phyloP scores from a whole-genome alignment of 768 basidiomycete genomes.

The Russula griseocarnosa region DNA sequence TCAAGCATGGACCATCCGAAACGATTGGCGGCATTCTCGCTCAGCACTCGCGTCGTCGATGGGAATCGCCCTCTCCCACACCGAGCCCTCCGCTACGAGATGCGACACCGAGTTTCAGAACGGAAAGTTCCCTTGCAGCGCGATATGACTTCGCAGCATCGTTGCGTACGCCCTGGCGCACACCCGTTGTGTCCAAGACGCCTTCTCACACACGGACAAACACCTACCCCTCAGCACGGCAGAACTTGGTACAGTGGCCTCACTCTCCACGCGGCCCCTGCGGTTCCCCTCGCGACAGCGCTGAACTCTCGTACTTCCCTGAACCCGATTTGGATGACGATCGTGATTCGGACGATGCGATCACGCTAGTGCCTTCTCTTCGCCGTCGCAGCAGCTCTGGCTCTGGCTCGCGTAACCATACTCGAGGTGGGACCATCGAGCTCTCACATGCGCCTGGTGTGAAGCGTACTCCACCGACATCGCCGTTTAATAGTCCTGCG shows the following conservation, averaged over 20 bases:
- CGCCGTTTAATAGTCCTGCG: constrained; percentile 19
- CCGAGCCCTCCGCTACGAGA: constrained; percentile 20
- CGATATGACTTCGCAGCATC: constrained; percentile 59
- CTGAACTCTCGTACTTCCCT: constrained; percentile 8
- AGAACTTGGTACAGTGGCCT: constrained; percentile 44
- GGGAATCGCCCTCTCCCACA: constrained; percentile 25
- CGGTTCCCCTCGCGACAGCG: constrained; percentile 13
- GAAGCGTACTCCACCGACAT: constrained; percentile 25
- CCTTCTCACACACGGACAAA: constrained; percentile 40
- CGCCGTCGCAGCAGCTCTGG: constrained; percentile 15
- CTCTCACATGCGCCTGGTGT: constrained; percentile 9
- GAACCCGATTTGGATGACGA: constrained; percentile 23
- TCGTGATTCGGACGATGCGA: constrained; percentile 19
- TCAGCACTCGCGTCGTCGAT: constrained; percentile 27
- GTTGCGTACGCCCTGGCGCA: constrained; percentile 46
- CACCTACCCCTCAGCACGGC: constrained; percentile 44
- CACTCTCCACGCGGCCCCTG: neutral
- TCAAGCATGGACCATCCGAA: constrained; percentile 31
- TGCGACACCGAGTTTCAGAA: constrained; percentile 30
- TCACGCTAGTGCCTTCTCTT: constrained; percentile 21
- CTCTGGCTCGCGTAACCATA: constrained; percentile 21
- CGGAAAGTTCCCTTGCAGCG: constrained; percentile 43
- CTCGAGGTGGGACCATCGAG: constrained; percentile 18
- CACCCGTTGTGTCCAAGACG: constrained; percentile 29
- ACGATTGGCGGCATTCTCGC: constrained; percentile 39